A percentile compares a stretch with the other conserved stretches of the same genome.
phyloP scores from a whole-genome alignment of 2,329 filamentous ascomycete genomes.

The Aspergillus ibericus region DNA sequence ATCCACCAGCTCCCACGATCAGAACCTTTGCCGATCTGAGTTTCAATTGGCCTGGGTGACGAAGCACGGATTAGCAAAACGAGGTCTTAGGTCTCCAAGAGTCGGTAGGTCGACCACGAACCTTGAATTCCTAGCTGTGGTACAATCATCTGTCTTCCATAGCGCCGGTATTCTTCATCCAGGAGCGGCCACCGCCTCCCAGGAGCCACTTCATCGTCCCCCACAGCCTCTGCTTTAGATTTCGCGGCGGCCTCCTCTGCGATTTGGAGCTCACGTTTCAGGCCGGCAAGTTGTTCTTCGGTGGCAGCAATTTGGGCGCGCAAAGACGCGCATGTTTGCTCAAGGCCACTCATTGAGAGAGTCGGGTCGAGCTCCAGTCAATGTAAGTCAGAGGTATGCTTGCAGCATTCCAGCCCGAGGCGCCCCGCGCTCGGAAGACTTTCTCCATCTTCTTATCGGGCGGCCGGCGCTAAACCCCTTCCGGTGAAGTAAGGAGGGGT shows the following conservation, averaged over 20 bases:
- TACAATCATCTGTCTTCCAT: conserved; percentile 88
- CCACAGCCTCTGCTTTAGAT: conserved; percentile 9
- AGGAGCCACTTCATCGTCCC: not conserved
- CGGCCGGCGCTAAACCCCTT: conserved; percentile 5
- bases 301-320: conserved; percentile 39
- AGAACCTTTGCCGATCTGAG: conserved; percentile 71
- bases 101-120: conserved; percentile 32
- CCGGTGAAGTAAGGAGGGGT: not conserved
- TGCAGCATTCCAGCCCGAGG: not conserved
- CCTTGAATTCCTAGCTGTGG: conserved; percentile 76
- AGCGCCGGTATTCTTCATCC: conserved; percentile 76
- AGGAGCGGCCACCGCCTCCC: conserved; percentile 65
- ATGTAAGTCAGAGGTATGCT: not conserved
- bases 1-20: conserved; percentile 80
- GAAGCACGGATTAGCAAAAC: conserved; percentile 5
- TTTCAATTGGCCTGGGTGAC: conserved; percentile 66
- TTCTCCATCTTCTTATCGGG: conserved; percentile 4
- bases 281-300: conserved; percentile 35
- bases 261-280: conserved; percentile 38
- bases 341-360: conserved; percentile 22
- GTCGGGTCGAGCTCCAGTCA: not conserved
- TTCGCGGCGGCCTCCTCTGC: conserved; percentile 29
- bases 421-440: conserved; percentile 2
- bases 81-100: no score
- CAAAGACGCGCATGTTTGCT: conserved; percentile 33